Percentiles rank a stretch among this genome's conserved stretches.
Evolutionary conservation across 345 rosid species (phyloP).

Genomic region (Brassica incana): DNA sequence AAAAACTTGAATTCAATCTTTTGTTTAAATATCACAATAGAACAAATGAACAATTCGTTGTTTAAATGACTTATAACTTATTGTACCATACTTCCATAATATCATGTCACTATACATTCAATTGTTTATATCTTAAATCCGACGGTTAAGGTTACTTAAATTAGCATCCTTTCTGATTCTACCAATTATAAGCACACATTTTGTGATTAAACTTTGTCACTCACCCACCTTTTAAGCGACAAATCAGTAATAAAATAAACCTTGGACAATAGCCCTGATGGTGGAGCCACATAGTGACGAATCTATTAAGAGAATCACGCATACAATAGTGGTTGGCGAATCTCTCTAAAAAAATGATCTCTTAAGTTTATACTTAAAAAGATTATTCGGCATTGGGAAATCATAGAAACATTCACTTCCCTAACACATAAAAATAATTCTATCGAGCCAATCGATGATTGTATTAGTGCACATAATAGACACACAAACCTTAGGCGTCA

Average conservation of each 20-base stretch:
- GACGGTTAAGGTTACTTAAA: conserved; percentile 6
- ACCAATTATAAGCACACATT: conserved; percentile 23
- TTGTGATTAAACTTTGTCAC: background rate
- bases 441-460: conserved; percentile 25
- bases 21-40: background rate
- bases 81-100: background rate
- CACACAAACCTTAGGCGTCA: background rate
- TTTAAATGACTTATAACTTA: background rate
- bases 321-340: conserved; percentile 27
- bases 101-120: conserved; percentile 10
- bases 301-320: conserved; percentile 31
- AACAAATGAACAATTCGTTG: background rate
- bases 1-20: background rate
- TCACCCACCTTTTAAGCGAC: conserved; percentile 17
- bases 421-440: conserved; percentile 13
- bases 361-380: background rate
- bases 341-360: background rate
- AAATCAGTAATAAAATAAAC: conserved; percentile 2
- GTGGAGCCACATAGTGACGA: conserved; percentile 22
- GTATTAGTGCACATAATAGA: conserved; percentile 29
- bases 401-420: conserved; percentile 14
- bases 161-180: conserved; percentile 15
- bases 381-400: conserved; percentile 6
- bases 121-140: background rate
- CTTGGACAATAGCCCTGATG: conserved; percentile 19